Percentiles rank a stretch among this genome's conserved stretches.
phyloP scores from a whole-genome alignment of 192 early-diverging fungal species.

The Coemansia sp. region DNA sequence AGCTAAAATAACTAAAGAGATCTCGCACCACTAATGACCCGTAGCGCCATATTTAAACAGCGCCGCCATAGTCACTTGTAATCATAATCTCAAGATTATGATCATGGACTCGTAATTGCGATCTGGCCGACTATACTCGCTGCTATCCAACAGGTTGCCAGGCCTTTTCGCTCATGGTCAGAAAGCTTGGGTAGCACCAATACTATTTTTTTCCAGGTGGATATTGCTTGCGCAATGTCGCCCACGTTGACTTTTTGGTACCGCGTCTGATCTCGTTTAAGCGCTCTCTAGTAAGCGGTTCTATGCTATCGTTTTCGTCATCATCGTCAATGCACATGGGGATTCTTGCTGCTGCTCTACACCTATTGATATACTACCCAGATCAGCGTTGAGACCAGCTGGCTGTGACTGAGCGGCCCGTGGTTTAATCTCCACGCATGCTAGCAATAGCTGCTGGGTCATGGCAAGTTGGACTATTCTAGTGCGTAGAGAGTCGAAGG shows the following conservation, averaged over 20 bases:
- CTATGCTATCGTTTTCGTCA: background rate
- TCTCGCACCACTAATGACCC: no score
- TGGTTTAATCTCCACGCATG: no score
- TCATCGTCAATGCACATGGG: background rate
- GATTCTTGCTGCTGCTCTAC: background rate
- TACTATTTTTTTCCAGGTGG: background rate
- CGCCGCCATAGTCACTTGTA: no score
- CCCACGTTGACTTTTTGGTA: background rate
- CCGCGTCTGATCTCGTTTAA: background rate
- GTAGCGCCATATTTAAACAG: no score
- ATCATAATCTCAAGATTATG: no score
- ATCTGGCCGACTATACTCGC: no score
- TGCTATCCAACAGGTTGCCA: no score
- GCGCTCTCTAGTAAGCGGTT: background rate
- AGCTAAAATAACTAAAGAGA: no score
- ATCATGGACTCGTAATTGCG: no score
- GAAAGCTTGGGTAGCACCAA: background rate
- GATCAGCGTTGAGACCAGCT: background rate
- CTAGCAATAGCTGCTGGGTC: no score
- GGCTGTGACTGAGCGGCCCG: no score
- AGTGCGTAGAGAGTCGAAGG: background rate
- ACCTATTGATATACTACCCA: background rate
- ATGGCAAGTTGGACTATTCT: background rate
- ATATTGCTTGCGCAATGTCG: background rate
- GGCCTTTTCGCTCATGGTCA: no score